phyloP scores from a whole-genome alignment of 2,329 filamentous ascomycete genomes.

The Dactylonectria estremocensis region DNA sequence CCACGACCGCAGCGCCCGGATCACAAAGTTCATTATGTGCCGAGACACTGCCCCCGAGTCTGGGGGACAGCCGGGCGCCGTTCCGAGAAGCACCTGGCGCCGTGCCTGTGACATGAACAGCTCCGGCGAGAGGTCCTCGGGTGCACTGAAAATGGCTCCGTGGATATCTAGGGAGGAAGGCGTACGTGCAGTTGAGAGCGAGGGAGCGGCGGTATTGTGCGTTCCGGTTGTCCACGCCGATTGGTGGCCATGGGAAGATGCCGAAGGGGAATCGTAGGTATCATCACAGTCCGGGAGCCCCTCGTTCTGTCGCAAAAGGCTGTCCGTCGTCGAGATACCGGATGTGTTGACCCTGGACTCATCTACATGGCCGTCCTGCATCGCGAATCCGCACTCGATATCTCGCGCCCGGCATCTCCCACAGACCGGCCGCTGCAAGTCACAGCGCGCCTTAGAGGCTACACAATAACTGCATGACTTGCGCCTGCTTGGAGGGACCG shows the following conservation, averaged over 20 bases:
- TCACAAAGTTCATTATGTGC: slow-evolving; percentile 7
- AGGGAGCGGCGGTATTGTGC: too few species aligned
- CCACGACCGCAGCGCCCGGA: slow-evolving; percentile 13
- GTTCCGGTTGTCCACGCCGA: too few species aligned
- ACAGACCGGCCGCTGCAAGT: not conserved
- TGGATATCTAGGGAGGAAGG: too few species aligned
- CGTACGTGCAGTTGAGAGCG: too few species aligned
- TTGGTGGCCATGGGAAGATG: too few species aligned
- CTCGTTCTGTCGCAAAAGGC: too few species aligned
- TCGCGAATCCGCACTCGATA: not conserved
- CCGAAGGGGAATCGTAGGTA: too few species aligned
- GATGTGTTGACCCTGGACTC: too few species aligned
- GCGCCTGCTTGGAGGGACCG: not conserved
- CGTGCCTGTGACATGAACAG: not conserved
- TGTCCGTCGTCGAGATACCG: too few species aligned
- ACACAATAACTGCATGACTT: slow-evolving; percentile 2
- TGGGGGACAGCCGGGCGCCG: not conserved
- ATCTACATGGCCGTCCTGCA: not conserved
- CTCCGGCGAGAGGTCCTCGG: not conserved
- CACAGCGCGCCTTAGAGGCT: slow-evolving; percentile 2
- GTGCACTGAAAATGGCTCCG: too few species aligned
- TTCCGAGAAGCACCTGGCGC: not conserved
- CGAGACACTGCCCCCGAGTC: not conserved
- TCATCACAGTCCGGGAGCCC: too few species aligned
- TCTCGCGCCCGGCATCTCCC: slow-evolving; percentile 1